Percentiles rank a stretch among this genome's conserved stretches.
These are phyloP conservation scores for Aquanectria penicillioides DNA, from an alignment of 2,329 filamentous ascomycete genomes.

Conservation along the genomic window DNA sequence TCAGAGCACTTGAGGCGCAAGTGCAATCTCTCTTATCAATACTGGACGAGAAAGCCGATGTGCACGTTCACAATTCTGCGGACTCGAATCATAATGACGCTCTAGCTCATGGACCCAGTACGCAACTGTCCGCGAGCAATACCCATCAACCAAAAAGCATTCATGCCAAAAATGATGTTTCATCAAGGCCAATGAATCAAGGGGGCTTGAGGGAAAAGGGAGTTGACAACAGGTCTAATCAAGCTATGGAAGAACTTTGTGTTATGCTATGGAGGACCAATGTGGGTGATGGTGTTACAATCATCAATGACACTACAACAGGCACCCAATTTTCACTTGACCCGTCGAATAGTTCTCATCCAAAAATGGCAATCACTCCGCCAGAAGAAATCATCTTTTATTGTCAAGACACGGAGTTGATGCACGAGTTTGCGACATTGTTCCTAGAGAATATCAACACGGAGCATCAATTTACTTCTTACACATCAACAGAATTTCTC, in stretches of 20 bases:
- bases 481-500: not conserved
- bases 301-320: not conserved
- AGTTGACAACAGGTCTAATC: slow-evolving; percentile 2
- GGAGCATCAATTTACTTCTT: slow-evolving; percentile 4
- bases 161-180: too few relatives aligned
- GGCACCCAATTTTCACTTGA: not conserved
- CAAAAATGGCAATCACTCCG: not conserved
- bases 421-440: not conserved
- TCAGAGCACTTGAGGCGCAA: not conserved
- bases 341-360: not conserved
- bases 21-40: slow-evolving; percentile 11
- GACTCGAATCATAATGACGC: too few relatives aligned
- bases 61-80: too few relatives aligned
- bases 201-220: not conserved
- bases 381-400: not conserved
- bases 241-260: slow-evolving; percentile 11
- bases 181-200: not conserved
- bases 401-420: not conserved
- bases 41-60: not conserved
- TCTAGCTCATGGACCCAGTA: too few relatives aligned
- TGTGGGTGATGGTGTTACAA: slow-evolving; percentile 1
- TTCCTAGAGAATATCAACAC: slow-evolving; percentile 7
- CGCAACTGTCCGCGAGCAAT: too few relatives aligned
- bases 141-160: not conserved
- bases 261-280: slow-evolving; percentile 14